phyloP scores from a whole-genome alignment of 208 protist species.

The Acanthamoeba sp. region DNA sequence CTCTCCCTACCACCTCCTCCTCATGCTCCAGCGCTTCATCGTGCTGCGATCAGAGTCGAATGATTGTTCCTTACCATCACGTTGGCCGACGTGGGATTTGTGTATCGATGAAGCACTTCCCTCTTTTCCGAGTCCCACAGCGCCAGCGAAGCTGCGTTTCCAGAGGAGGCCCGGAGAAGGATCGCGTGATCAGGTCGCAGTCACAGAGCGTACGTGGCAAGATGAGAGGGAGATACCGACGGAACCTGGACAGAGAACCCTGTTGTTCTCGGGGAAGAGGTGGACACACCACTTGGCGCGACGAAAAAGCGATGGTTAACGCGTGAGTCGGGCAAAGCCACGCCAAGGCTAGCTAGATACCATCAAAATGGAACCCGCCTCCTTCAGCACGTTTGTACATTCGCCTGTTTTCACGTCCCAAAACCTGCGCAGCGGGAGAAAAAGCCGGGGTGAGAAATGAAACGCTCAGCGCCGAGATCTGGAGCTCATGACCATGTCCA shows the following conservation, averaged over 20 bases:
- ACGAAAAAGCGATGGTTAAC: background rate
- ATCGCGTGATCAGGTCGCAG: too few relatives aligned
- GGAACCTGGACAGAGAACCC: constrained; percentile 46
- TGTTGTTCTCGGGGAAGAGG: constrained; percentile 56
- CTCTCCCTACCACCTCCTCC: background rate
- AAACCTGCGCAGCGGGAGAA: background rate
- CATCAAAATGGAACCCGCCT: constrained; percentile 42
- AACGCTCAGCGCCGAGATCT: background rate
- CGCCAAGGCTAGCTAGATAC: background rate
- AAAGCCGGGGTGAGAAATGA: background rate
- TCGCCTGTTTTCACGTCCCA: constrained; percentile 41
- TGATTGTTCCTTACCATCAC: constrained; percentile 5
- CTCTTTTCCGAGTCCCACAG: constrained; percentile 55
- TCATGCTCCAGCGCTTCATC: too few relatives aligned
- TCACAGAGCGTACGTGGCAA: background rate
- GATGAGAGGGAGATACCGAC: background rate
- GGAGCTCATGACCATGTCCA: background rate
- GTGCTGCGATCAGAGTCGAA: too few relatives aligned
- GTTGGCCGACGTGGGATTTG: constrained; percentile 25
- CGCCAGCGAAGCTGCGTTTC: background rate
- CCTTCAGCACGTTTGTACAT: constrained; percentile 40
- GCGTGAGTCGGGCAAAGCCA: background rate
- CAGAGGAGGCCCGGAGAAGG: too few relatives aligned
- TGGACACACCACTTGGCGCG: constrained; percentile 39
- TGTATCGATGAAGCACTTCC: constrained; percentile 48